Evolutionary conservation across 768 basidiomycete genomes (phyloP).

Genomic region (Pleurotus citrinopileatus): DNA sequence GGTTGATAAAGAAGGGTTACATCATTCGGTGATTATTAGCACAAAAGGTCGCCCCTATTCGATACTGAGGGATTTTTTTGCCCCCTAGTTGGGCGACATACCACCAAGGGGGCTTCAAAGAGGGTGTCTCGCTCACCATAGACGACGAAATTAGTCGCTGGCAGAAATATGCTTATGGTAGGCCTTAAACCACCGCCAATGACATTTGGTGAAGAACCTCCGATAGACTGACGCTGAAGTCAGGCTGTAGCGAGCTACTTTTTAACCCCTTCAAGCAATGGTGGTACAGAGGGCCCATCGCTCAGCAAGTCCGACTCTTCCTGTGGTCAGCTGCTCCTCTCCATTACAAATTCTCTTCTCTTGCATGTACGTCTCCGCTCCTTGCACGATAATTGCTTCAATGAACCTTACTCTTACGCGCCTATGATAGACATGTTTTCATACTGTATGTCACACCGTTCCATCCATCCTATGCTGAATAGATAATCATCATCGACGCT

Average conservation of each 20-base stretch:
- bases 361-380: slow-evolving; percentile 47
- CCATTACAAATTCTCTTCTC: slow-evolving; percentile 81
- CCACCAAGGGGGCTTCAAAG: slow-evolving; percentile 81
- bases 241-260: slow-evolving; percentile 59
- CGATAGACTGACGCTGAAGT: slow-evolving; percentile 22
- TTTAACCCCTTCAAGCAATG: slow-evolving; percentile 81
- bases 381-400: background rate
- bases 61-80: background rate
- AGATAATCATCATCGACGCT: background rate
- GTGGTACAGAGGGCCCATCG: slow-evolving; percentile 78
- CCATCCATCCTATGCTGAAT: background rate
- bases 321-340: slow-evolving; percentile 73
- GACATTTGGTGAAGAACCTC: background rate
- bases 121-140: slow-evolving; percentile 84
- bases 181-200: slow-evolving; percentile 36
- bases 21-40: slow-evolving; percentile 47
- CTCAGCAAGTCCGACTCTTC: slow-evolving; percentile 66
- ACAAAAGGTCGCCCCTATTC: background rate
- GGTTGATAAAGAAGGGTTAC: slow-evolving; percentile 61
- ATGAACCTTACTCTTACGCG: background rate
- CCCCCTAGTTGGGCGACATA: slow-evolving; percentile 78
- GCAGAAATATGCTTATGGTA: slow-evolving; percentile 74
- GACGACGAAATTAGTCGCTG: slow-evolving; percentile 90
- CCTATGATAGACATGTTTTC: slow-evolving; percentile 47
- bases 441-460: slow-evolving; percentile 34